Conservation (phyloP, 805 yeast genomes). For the Ogataea nakhonphanomensis region DNA sequence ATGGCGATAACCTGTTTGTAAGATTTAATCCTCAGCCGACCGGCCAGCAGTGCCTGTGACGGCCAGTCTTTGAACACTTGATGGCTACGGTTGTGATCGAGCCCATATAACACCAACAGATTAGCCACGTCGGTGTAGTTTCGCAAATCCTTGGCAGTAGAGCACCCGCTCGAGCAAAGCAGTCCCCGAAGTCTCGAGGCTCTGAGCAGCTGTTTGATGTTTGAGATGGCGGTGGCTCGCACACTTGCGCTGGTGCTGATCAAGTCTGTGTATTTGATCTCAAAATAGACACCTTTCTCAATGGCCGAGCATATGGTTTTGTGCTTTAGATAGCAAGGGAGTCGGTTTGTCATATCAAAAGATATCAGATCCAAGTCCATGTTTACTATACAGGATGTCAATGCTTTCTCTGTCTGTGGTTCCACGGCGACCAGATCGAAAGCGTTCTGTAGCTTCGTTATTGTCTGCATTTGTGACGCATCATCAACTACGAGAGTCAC, state of each 20-base stretch:
- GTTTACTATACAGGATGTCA: conserved; percentile 68
- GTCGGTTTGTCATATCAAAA: conserved; percentile 57
- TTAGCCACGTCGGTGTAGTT: conserved; percentile 66
- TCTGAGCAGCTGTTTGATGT: conserved; percentile 69
- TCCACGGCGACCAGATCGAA: conserved; percentile 82
- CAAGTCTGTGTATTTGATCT: conserved; percentile 63
- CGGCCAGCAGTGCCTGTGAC: conserved; percentile 63
- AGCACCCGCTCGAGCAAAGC: conserved; percentile 75
- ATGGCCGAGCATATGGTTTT: conserved; percentile 81
- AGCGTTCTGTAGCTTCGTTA: conserved; percentile 39
- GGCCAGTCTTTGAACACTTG: conserved; percentile 59
- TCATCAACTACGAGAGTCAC: conserved; percentile 76
- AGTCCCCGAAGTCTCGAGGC: conserved; percentile 81
- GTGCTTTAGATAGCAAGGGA: conserved; percentile 78
- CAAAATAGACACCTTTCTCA: conserved; percentile 78
- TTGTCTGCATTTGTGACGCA: conserved; percentile 67
- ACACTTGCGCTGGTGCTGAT: conserved; percentile 31
- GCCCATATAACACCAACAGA: conserved; percentile 64
- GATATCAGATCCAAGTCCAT: conserved; percentile 82
- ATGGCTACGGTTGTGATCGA: conserved; percentile 59
- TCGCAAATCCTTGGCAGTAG: conserved; percentile 43
- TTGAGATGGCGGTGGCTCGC: conserved; percentile 64
- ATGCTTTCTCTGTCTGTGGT: conserved; percentile 76
- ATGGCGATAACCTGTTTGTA: conserved; percentile 71
- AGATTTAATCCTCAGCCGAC: conserved; percentile 67